Base-by-base conservation (phyloP, 371 early-diverging fungal genomes). In the Rhizopus microsporus region DNA sequence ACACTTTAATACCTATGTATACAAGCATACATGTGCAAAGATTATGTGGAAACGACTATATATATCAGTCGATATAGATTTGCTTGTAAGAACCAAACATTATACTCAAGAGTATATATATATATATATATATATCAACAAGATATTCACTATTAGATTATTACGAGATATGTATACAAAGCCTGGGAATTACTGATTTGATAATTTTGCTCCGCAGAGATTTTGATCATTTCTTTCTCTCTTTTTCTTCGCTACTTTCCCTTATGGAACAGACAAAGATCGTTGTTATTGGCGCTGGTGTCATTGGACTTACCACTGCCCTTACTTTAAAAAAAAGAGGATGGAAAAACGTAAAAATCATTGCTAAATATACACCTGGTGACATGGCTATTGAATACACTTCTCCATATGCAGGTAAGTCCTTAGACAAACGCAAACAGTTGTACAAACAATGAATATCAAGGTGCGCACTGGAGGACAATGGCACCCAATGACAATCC, bases 391-490 rank as follows among this genome's bases (percentile, higher is more conserved):
- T 74, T 17, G 78, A 87, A 44, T 93, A 88, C 66, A 83, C 91
- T 0, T 89, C 90, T 23, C 87, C 88, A 29, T 85, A 78, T 69
- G 92, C 91, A 32, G 91, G 91, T 65, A 71, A 44, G 35, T 23
- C 23, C 23, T 23, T 23, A 45, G 34, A 33, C 31, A 13, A 30
- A 51, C 16, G 0, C 7, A 33, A 37, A 35, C 12, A 32, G 6
- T 38, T 47, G 6, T 47, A 10, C 3, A 54, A 38, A 10, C 42
- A 37, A 7, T 33, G 35, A 17, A 5, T 40, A 50, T 17, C 13
- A 7, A 78, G 75, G 78, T 53, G 93, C 92, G 33, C 85, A 91
- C 67, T 91, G 92, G 92, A 77, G 88, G 58, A 77, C 87, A 3
- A 78, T 85, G 69, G 87, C 73, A 12, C 62, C 64, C 5, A 69